A percentile compares a stretch with the other conserved stretches of the same genome.
Evolutionary conservation across 2,329 filamentous ascomycete genomes (phyloP).

Genomic region (Diaporthe australafricana): DNA sequence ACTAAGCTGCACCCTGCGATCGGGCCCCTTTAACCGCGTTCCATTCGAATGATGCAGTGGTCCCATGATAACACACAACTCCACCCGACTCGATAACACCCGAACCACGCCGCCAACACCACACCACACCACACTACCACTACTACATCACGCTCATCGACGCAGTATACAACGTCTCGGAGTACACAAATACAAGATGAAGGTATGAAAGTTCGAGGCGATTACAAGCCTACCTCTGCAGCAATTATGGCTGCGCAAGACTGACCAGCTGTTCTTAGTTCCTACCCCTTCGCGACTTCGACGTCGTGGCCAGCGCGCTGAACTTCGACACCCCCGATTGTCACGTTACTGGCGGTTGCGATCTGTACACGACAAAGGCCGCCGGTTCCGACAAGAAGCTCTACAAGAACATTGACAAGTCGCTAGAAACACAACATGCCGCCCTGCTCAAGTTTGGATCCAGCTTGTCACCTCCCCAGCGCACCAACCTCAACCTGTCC

Average conservation of each 20-base stretch:
- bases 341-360: conserved; percentile 91
- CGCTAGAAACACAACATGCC: conserved; percentile 90
- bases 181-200: conserved; percentile 48
- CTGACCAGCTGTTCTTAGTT: conserved; percentile 68
- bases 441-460: conserved; percentile 87
- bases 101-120: conserved; percentile 8
- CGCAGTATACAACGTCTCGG: background rate
- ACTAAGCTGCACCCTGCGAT: background rate
- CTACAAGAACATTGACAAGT: conserved; percentile 94
- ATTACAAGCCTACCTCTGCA: no score
- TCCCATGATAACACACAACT: conserved; percentile 31
- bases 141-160: conserved; percentile 3
- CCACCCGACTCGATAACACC: conserved; percentile 36
- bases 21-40: conserved; percentile 25
- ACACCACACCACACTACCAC: conserved; percentile 8
- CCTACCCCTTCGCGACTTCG: conserved; percentile 89
- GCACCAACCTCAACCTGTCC: conserved; percentile 78
- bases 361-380: conserved; percentile 97
- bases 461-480: conserved; percentile 86
- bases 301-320: conserved; percentile 89
- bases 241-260: background rate
- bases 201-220: conserved; percentile 46
- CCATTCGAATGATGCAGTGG: conserved; percentile 37
- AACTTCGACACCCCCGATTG: conserved; percentile 97
- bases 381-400: conserved; percentile 96